Evolutionary conservation across 257 asterid genomes (phyloP).

Genomic region (Solanum gandarillasii): DNA sequence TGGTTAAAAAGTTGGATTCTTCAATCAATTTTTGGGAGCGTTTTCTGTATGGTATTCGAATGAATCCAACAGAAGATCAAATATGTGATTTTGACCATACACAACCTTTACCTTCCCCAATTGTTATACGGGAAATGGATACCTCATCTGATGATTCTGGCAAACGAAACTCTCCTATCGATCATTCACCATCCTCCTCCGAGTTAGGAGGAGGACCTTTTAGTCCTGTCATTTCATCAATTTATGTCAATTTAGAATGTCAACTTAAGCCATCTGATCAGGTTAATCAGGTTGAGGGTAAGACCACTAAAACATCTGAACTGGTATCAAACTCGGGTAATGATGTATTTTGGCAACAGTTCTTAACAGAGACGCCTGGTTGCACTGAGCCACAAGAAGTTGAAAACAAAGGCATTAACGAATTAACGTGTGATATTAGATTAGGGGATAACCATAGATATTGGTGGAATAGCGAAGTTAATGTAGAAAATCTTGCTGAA

Average conservation of each 20-base stretch:
- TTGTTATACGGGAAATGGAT: constrained; percentile 19
- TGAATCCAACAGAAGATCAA: constrained; percentile 21
- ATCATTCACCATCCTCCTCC: constrained; percentile 28
- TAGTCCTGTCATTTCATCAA: constrained; percentile 39
- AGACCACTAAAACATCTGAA: neutral
- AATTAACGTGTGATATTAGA: constrained; percentile 12
- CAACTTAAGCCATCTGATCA: constrained; percentile 17
- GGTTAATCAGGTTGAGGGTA: constrained; percentile 11
- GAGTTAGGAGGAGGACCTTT: constrained; percentile 27
- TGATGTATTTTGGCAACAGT: constrained; percentile 87
- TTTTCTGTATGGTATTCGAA: constrained; percentile 27
- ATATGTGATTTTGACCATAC: constrained; percentile 8
- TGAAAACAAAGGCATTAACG: constrained; percentile 19
- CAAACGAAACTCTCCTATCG: constrained; percentile 18
- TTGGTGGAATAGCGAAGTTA: constrained; percentile 42
- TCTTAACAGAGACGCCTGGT: constrained; percentile 61
- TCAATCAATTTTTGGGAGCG: constrained; percentile 56
- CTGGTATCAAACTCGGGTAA: constrained; percentile 35
- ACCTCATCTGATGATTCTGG: constrained; percentile 52
- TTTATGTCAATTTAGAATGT: constrained; percentile 22
- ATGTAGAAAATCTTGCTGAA: constrained; percentile 33
- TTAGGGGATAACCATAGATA: constrained; percentile 22
- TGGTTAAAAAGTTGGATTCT: constrained; percentile 44
- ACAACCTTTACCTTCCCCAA: constrained; percentile 19
- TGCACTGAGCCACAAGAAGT: constrained; percentile 25